Evolutionary conservation across 305 asterid species (phyloP), one percentile per base, ranked within the genome.

Genomic region (Lippia alba): DNA sequence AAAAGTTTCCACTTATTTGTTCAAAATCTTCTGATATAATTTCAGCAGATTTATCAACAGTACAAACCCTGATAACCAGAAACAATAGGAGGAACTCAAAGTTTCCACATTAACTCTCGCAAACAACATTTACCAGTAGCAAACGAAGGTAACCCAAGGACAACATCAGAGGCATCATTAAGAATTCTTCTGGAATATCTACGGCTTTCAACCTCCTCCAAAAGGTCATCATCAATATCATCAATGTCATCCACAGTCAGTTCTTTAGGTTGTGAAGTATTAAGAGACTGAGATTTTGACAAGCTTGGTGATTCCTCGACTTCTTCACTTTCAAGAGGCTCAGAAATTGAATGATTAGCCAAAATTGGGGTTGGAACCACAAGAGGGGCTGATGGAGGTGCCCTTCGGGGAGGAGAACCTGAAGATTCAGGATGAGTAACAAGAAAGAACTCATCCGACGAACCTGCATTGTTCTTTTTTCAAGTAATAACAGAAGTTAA

Each of bases 191-290:
- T 87, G 72, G 99, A 92, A 84, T 94, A 94, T 76, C 89, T 80
- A 60, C 66, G 90, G 73, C 90, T 86, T 74, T 88, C 92, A 80
- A 80, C 82, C 84, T 86, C 96, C 44, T 82, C 89, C 59, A 93
- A 36, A 75, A 80, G 46, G 69, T 89, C 92, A 77, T 85, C 96
- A 2, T 91, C 99, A 73, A 92, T 82, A 80, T 92, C 98, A 60
- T 90, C 98, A 75, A 94, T 94, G 78, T 94, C 98, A 78, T 94
- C 99, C 36, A 94, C 91, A 12, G 96, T 86, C 39, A 94, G 86
- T 69, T 88, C 98, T 76, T 78, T 91, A 71, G 33, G 81, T 70
- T 80, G 94, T 61, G 88, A 58, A 66, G 91, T 63, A 70, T 76
- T 90, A 59, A 87, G 83, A 33, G 99, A 87, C 74, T 76, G 86